phyloP scores from a whole-genome alignment of 2,329 filamentous ascomycete genomes.

The Aspergillus thermomutatus region DNA sequence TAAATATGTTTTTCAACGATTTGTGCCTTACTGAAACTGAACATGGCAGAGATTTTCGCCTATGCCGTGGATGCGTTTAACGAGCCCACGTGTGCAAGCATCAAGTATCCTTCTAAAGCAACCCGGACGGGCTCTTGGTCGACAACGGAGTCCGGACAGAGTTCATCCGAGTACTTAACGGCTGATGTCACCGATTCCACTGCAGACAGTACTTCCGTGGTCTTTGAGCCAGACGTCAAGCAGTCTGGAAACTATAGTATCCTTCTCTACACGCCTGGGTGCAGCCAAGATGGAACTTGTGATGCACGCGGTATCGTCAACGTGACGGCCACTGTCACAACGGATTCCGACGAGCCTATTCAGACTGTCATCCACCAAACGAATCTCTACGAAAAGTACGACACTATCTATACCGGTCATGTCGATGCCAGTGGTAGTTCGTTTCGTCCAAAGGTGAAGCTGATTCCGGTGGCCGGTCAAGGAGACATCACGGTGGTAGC shows the following conservation, averaged over 20 bases:
- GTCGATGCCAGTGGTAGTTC: constrained; percentile 70
- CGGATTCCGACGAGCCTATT: constrained; percentile 47
- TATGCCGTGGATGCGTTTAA: constrained; percentile 89
- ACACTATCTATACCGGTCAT: constrained; percentile 81
- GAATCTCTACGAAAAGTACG: constrained; percentile 95
- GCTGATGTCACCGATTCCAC: constrained; percentile 59
- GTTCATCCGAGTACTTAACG: constrained; percentile 73
- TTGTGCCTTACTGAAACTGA: constrained; percentile 8
- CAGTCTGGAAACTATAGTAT: constrained; percentile 91
- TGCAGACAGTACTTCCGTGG: constrained; percentile 62
- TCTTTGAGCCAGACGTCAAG: constrained; percentile 70
- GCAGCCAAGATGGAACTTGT: constrained; percentile 75
- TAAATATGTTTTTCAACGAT: neutral
- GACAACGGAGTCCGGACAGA: constrained; percentile 63
- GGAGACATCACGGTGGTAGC: constrained; percentile 76
- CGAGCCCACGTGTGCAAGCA: constrained; percentile 72
- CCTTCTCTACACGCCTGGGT: constrained; percentile 89
- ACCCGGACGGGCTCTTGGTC: constrained; percentile 73
- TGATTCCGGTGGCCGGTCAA: constrained; percentile 64
- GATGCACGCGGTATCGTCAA: constrained; percentile 73
- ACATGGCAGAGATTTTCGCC: constrained; percentile 63
- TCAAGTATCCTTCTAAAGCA: constrained; percentile 62
- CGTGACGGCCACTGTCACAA: constrained; percentile 68
- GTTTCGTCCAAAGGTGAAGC: constrained; percentile 77
- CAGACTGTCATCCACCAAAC: constrained; percentile 75